Base-by-base conservation (phyloP, 2,329 filamentous ascomycete genomes). In the Pseudocercospora pini-densiflorae region DNA sequence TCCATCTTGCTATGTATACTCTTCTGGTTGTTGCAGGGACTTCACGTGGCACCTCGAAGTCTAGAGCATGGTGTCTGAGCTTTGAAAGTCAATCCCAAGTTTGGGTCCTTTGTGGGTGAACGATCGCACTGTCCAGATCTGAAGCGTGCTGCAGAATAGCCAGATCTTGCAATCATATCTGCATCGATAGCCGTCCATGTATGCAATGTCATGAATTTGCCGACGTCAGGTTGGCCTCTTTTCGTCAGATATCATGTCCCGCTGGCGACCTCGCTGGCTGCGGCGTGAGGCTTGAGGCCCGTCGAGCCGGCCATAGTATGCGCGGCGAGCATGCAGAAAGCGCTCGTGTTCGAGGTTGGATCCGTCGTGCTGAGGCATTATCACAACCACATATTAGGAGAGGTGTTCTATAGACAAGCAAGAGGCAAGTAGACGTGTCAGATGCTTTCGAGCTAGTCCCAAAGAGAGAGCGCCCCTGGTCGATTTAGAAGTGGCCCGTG, bases 1-100 rank as follows among this genome's bases (percentile, higher is more conserved):
- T 31, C 5, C 12, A 33, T n/a, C 51, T 33, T 55, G 23, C 21
- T 55, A 55, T 55, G 51, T 55, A 55, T 55, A 55, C 51, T 55
- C 16, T 4, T 31, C 51, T 31, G 24, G 51, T 33, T 31, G 51
- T n/a, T 55, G 12, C 51, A 55, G 27, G 51, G 23, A 9, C 10
- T 55, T 29, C 51, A 55, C 51, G 51, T 55, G 51, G 51, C 12
- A 55, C 7, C 14, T 55, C 51, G 8, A 55, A 33, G 51, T 31
- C 51, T 55, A 8, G 51, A 55, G 23, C 51, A 55, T 31, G 14
- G 10, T 24, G 47, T 51, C 47, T 12, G 47, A 14, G 51, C 51
- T 33, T n/a, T n/a, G 27, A 7, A 55, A 33, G 51, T 27, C 51
- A 55, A 55, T 55, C 12, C 27, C 10, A n/a, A 16, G 24, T 24